Evolutionary conservation across 2,329 filamentous ascomycete species (phyloP), one percentile per base, ranked within the genome.

Genomic region (Exutisphaerella laricina): DNA sequence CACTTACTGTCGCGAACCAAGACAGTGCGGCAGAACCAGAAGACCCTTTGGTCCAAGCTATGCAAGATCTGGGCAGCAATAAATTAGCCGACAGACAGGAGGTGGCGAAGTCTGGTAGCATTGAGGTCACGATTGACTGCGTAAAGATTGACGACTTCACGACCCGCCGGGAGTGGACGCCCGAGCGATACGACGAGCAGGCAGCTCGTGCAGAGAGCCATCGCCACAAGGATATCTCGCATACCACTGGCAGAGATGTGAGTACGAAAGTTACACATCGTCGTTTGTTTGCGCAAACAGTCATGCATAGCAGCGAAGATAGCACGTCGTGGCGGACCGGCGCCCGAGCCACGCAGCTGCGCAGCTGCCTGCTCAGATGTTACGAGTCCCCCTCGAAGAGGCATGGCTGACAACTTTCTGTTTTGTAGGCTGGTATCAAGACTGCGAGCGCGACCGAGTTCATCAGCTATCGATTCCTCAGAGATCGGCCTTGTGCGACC

Each of bases 111-210:
- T 34, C 30, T 5, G 48, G 45, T 17, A 26, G 30, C 16, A 46
- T 48, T 20, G 45, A 48, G 28, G n/a, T 51, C 18, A 41, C 35
- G 4, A 39, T 48, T 12, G 18, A 51, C 20, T 39, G 48, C 14
- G 31, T 48, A 23, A 29, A 28, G 10, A 14, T 37, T 10, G 39
- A 18, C 6, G 17, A 37, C 3, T 14, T 32, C 3, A 39, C 25
- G 4, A n/a, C 17, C 5, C 17, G 20, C 9, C 33, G 33, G 10
- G n/a, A 22, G 13, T 35, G 33, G 33, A 12, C 10, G 6, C 18
- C 33, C 5, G 9, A 35, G 5, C n/a, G n/a, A 12, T 20, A n/a
- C 12, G 14, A 17, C 14, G 12, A 29, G 16, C 10, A 13, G 3
- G 6, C 2, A 17, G 14, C 17, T 29, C 7, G 13, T 18, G 30